Evolutionary conservation across 371 early-diverging fungal genomes (phyloP).

Genomic region (Circinella minor): DNA sequence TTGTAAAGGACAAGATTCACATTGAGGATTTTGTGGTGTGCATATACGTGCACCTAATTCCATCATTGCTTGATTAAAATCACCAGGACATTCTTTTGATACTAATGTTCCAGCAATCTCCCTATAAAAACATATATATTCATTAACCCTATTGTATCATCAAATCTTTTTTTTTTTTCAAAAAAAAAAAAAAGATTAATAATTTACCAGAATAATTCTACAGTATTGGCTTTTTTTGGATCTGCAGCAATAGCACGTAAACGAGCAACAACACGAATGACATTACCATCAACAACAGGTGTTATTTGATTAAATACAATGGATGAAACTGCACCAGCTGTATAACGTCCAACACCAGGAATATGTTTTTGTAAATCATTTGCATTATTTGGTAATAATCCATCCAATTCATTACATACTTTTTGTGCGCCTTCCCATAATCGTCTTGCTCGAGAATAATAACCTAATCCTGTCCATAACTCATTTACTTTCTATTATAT

Average conservation of each 20-base stretch:
- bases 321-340: slow-evolving; percentile 74
- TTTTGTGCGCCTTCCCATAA: slow-evolving; percentile 75
- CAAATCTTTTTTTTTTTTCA: too few species aligned
- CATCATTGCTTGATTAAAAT: slow-evolving; percentile 88
- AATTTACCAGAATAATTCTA: slow-evolving; percentile 66
- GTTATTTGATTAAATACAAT: slow-evolving; percentile 73
- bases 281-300: slow-evolving; percentile 84
- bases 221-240: slow-evolving; percentile 62
- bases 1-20: slow-evolving; percentile 69
- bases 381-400: slow-evolving; percentile 64
- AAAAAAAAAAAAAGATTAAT: too few species aligned
- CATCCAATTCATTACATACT: slow-evolving; percentile 60
- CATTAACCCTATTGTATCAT: too few species aligned
- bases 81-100: slow-evolving; percentile 65
- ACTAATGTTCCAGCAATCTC: slow-evolving; percentile 64
- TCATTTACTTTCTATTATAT: slow-evolving; percentile 60
- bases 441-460: slow-evolving; percentile 78
- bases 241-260: slow-evolving; percentile 75
- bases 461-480: slow-evolving; percentile 85
- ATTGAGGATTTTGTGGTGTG: slow-evolving; percentile 74
- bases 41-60: slow-evolving; percentile 85
- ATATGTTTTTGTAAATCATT: slow-evolving; percentile 63
- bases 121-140: slow-evolving; percentile 34
- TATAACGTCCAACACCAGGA: slow-evolving; percentile 76
- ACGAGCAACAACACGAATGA: slow-evolving; percentile 76